Conservation (phyloP, 164 flowering plant genomes). For the Saururus chinensis region DNA sequence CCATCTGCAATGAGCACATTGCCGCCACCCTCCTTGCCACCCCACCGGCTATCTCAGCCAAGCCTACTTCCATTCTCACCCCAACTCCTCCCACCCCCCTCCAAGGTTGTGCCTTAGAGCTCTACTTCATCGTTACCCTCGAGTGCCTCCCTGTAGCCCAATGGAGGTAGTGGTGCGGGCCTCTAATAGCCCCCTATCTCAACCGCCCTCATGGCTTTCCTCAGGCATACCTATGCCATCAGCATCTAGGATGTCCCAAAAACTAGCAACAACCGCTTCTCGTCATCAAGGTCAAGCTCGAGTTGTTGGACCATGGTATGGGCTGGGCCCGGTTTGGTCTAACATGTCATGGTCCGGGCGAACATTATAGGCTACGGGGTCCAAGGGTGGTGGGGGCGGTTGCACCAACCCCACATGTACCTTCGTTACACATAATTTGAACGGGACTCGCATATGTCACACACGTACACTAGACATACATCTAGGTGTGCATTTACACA, state of each 20-base stretch:
- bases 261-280: conserved; percentile 97
- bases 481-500: no score
- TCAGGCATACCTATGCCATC: conserved; percentile 92
- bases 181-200: conserved; percentile 92
- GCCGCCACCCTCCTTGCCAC: conserved; percentile 74
- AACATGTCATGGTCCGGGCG: no score
- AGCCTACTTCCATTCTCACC: conserved; percentile 92
- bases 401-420: no score
- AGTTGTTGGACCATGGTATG: no score
- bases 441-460: no score
- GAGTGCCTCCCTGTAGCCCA: conserved; percentile 60
- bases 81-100: conserved; percentile 94
- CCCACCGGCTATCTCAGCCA: conserved; percentile 77
- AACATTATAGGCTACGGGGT: no score
- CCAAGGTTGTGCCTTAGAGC: conserved; percentile 98
- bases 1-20: no score
- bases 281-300: conserved; percentile 94
- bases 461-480: no score
- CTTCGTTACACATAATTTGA: no score
- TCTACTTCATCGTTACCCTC: conserved; percentile 93
- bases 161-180: no score
- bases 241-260: conserved; percentile 91
- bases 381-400: no score
- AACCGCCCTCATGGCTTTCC: conserved; percentile 87
- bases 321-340: no score